Percentiles rank a stretch among this genome's conserved stretches.
Evolutionary conservation across 768 basidiomycete genomes (phyloP).

Genomic region (Termitomyces sp.): DNA sequence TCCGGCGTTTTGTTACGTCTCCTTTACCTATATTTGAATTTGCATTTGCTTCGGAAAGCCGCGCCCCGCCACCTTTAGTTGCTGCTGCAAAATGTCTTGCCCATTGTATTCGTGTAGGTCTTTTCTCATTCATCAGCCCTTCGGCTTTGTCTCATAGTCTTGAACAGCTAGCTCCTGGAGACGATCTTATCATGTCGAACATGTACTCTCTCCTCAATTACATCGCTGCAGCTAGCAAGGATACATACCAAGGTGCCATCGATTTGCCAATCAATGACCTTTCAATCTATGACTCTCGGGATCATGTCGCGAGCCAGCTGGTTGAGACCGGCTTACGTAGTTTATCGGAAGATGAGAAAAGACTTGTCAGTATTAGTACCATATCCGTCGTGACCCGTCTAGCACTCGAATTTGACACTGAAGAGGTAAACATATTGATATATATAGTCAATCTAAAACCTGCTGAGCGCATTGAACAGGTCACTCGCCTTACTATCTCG

Average conservation of each 20-base stretch:
- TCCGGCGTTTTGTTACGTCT: constrained; percentile 84
- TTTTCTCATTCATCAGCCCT: background rate
- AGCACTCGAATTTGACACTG: constrained; percentile 79
- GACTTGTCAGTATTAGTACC: constrained; percentile 82
- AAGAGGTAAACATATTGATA: constrained; percentile 51
- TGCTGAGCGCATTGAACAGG: constrained; percentile 29
- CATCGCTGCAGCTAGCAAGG: constrained; percentile 79
- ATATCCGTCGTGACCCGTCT: constrained; percentile 87
- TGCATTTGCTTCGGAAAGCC: constrained; percentile 67
- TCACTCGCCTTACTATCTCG: constrained; percentile 82
- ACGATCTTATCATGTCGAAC: constrained; percentile 88
- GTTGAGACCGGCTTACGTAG: constrained; percentile 60
- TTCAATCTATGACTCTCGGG: constrained; percentile 35
- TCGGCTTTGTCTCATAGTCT: constrained; percentile 1
- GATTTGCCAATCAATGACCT: constrained; percentile 36
- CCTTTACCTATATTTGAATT: constrained; percentile 87
- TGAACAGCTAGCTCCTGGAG: constrained; percentile 70
- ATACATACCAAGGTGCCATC: constrained; percentile 49
- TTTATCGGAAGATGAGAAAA: constrained; percentile 78
- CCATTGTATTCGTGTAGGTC: constrained; percentile 74
- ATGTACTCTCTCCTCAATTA: constrained; percentile 96
- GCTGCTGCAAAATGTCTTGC: constrained; percentile 90
- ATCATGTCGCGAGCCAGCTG: constrained; percentile 47
- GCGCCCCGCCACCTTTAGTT: constrained; percentile 70
- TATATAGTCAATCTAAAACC: background rate